Evolutionary conservation across 129 eudicot genomes (phyloP).

Genomic region (Flaveria linearis): DNA sequence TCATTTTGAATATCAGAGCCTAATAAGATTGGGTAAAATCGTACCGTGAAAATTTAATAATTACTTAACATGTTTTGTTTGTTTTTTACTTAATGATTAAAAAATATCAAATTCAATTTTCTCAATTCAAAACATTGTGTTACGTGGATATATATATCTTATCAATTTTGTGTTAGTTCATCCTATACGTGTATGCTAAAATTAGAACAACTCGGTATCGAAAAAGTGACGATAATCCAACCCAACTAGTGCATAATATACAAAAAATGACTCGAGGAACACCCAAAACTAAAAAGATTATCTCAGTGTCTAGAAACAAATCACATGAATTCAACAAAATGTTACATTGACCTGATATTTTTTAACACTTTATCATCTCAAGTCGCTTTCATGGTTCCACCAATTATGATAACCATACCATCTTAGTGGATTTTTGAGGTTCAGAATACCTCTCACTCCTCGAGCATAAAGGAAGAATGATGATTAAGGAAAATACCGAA

Average conservation of each 20-base stretch:
- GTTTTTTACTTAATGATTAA: not conserved
- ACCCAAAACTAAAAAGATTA: not conserved
- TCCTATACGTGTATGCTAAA: too few relatives aligned
- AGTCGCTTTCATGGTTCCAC: not conserved
- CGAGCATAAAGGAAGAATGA: too few relatives aligned
- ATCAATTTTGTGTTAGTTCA: not conserved
- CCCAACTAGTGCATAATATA: not conserved
- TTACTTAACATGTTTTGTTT: not conserved
- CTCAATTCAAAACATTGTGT: not conserved
- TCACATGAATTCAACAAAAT: not conserved
- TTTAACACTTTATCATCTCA: not conserved
- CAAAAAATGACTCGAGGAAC: not conserved
- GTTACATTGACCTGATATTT: not conserved
- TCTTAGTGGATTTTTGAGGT: too few relatives aligned
- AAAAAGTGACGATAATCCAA: too few relatives aligned
- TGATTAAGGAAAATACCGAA: too few relatives aligned
- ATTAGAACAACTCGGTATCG: too few relatives aligned
- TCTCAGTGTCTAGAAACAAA: not conserved
- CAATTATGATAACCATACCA: not conserved
- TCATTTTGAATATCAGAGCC: constrained; percentile 3
- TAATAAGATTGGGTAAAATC: not conserved
- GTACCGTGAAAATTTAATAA: not conserved
- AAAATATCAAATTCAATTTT: not conserved
- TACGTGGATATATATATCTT: not conserved
- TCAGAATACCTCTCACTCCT: too few relatives aligned